Conservation (phyloP, 108 stramenopile genomes). For the Cyclotella distinguenda region DNA sequence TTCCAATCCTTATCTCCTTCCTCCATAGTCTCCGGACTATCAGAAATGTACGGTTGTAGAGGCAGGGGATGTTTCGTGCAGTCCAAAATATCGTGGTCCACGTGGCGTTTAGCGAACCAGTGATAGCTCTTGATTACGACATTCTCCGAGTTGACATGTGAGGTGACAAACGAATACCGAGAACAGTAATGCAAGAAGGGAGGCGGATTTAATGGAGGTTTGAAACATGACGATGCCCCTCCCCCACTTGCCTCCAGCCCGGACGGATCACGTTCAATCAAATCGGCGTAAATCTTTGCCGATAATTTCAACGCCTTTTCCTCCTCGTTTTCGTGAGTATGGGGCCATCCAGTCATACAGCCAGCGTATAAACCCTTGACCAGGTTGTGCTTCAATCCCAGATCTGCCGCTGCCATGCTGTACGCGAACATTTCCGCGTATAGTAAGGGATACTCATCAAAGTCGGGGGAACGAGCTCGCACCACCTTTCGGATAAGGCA, state of each 20-base stretch:
- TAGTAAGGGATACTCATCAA: constrained; percentile 45
- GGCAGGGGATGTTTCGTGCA: constrained; percentile 15
- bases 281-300: constrained; percentile 34
- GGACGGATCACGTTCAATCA: constrained; percentile 12
- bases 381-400: constrained; percentile 43
- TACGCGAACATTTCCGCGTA: constrained; percentile 60
- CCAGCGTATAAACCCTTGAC: constrained; percentile 43
- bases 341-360: constrained; percentile 56
- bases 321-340: constrained; percentile 21
- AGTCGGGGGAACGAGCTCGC: constrained; percentile 48
- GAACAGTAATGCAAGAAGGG: constrained; percentile 59
- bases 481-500: constrained; percentile 43
- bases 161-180: constrained; percentile 44
- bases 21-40: constrained; percentile 24
- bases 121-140: constrained; percentile 10
- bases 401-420: constrained; percentile 44
- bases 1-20: constrained; percentile 45
- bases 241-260: constrained; percentile 3
- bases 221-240: constrained; percentile 45
- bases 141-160: constrained; percentile 5
- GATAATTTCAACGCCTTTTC: constrained; percentile 22
- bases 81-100: constrained; percentile 48
- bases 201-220: constrained; percentile 41
- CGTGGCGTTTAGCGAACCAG: constrained; percentile 55
- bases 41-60: constrained; percentile 36